Evolutionary conservation across 306 rosid genomes (phyloP).

Genomic region (Fagus crenata): DNA sequence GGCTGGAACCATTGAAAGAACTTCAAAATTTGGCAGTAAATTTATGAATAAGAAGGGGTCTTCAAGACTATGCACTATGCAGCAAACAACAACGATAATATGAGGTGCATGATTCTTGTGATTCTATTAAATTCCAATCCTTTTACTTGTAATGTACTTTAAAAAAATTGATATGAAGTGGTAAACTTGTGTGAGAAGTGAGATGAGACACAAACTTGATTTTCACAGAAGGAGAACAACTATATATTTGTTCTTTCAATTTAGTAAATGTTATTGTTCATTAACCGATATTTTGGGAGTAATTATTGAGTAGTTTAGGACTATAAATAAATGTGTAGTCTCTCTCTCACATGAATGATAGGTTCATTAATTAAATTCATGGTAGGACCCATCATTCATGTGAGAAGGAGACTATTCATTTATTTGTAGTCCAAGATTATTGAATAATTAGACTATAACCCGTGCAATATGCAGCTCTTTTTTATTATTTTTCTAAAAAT

Average conservation of each 20-base stretch:
- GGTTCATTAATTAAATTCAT: too few relatives aligned
- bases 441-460: too few relatives aligned
- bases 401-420: too few relatives aligned
- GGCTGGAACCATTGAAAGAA: not conserved
- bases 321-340: too few relatives aligned
- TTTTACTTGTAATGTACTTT: not conserved
- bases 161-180: not conserved
- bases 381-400: too few relatives aligned
- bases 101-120: not conserved
- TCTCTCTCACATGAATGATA: too few relatives aligned
- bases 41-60: not conserved
- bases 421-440: too few relatives aligned
- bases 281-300: not conserved
- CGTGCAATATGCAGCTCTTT: too few relatives aligned
- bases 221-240: not conserved
- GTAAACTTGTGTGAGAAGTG: not conserved
- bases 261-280: not conserved
- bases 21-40: not conserved
- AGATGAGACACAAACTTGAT: not conserved
- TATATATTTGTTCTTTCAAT: not conserved
- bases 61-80: not conserved
- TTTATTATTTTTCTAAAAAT: too few relatives aligned
- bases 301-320: too few relatives aligned
- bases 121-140: not conserved
- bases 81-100: not conserved